These are phyloP conservation scores for Saccharomyces kudriavzevii DNA, from an alignment of 805 yeast genomes.

Conservation along the genomic window DNA sequence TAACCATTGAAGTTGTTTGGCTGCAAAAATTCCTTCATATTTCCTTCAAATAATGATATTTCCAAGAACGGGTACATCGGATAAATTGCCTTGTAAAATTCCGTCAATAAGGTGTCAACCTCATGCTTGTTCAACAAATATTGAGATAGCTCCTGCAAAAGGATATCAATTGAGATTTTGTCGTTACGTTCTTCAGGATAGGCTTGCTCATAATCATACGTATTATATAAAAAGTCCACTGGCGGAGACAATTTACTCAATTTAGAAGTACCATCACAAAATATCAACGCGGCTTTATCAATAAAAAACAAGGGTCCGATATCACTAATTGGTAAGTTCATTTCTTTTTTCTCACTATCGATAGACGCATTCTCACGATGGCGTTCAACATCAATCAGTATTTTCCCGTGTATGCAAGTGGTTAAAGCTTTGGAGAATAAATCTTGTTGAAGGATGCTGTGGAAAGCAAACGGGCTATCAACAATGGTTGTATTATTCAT, in stretches of 20 bases:
- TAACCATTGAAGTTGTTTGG: not conserved
- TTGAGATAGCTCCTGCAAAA: not conserved
- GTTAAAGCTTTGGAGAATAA: slow-evolving; percentile 10
- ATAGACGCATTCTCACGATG: not conserved
- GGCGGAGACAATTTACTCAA: slow-evolving; percentile 8
- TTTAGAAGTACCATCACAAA: slow-evolving; percentile 7
- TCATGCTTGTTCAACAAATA: not conserved
- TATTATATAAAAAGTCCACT: slow-evolving; percentile 10
- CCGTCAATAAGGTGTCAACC: not conserved
- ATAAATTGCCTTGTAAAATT: slow-evolving; percentile 4
- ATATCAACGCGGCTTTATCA: slow-evolving; percentile 14
- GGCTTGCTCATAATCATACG: slow-evolving; percentile 1
- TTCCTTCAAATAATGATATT: slow-evolving; percentile 4
- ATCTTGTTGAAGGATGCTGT: slow-evolving; percentile 12
- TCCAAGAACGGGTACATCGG: slow-evolving; percentile 8
- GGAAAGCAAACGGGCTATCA: slow-evolving; percentile 14
- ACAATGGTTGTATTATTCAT: slow-evolving; percentile 12
- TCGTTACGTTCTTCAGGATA: not conserved
- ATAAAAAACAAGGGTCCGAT: slow-evolving; percentile 10
- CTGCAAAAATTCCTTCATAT: not conserved
- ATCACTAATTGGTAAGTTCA: not conserved
- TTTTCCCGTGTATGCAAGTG: slow-evolving; percentile 13
- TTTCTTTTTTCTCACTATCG: not conserved
- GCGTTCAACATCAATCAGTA: slow-evolving; percentile 10
- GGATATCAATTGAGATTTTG: not conserved